phyloP scores from a whole-genome alignment of 2,329 filamentous ascomycete species.

The Penicillium sclerotiorum region DNA sequence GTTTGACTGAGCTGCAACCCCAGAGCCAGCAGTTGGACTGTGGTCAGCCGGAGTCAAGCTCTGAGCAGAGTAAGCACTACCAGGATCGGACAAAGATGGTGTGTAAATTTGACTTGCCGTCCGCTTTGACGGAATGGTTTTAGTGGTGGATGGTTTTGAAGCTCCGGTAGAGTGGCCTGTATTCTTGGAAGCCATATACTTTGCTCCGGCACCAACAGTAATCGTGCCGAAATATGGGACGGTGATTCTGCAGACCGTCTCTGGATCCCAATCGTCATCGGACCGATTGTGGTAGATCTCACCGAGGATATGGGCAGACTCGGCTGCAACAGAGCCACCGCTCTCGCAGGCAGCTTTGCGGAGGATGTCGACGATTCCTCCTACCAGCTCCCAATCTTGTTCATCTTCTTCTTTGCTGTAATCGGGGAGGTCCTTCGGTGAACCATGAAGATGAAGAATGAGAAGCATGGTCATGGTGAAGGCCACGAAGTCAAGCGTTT shows the following conservation, averaged over 20 bases:
- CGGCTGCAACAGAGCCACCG: constrained; percentile 47
- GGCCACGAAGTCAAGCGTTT: constrained; percentile 52
- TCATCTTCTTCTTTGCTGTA: constrained; percentile 35
- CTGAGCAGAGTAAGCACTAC: constrained; percentile 6
- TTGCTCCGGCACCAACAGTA: constrained; percentile 38
- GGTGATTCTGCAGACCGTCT: constrained; percentile 40
- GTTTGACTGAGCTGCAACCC: neutral
- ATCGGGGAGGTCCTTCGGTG: constrained; percentile 26
- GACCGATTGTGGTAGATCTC: constrained; percentile 30
- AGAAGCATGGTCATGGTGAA: constrained; percentile 52
- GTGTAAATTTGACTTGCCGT: constrained; percentile 25
- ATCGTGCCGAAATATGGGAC: constrained; percentile 53
- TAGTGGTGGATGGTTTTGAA: neutral
- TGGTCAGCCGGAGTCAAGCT: neutral
- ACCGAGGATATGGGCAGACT: constrained; percentile 46
- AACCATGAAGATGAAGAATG: constrained; percentile 46
- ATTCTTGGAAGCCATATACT: constrained; percentile 23
- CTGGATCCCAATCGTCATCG: neutral
- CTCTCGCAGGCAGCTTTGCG: constrained; percentile 34
- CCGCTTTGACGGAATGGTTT: constrained; percentile 5
- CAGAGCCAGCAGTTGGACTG: neutral
- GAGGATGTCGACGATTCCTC: constrained; percentile 35
- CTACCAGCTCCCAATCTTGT: constrained; percentile 41
- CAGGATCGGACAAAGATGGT: constrained; percentile 28
- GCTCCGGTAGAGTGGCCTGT: constrained; percentile 19